Percentiles rank a stretch among this genome's conserved stretches.
These are phyloP conservation scores for Aspergillus nidulans DNA, from an alignment of 495 filamentous ascomycete genomes.

Conservation along the genomic window DNA sequence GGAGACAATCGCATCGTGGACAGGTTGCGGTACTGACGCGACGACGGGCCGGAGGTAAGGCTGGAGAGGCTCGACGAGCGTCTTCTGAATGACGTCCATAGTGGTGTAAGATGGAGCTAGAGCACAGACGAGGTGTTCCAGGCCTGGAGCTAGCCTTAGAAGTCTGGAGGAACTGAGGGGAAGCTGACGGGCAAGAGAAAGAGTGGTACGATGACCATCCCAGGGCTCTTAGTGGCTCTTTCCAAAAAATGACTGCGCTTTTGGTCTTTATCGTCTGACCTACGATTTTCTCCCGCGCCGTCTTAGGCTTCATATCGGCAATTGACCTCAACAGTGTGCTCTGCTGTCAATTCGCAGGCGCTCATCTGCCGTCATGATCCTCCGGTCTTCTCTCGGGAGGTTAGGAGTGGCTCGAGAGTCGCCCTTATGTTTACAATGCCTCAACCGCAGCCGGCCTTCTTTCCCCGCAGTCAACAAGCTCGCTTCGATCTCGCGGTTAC, in stretches of 20 bases:
- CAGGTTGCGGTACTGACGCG: conserved; percentile 69
- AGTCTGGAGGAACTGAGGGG: background rate
- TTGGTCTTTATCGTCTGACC: conserved; percentile 32
- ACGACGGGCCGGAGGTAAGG: conserved; percentile 69
- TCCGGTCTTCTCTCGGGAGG: conserved; percentile 39
- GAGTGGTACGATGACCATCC: background rate
- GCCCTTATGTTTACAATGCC: conserved; percentile 32
- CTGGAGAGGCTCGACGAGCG: conserved; percentile 61
- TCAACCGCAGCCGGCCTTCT: conserved; percentile 15
- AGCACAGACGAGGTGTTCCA: background rate
- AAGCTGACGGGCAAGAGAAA: background rate
- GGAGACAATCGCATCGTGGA: conserved; percentile 68
- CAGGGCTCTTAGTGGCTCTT: background rate
- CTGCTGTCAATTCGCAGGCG: conserved; percentile 7
- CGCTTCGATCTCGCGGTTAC: conserved; percentile 28
- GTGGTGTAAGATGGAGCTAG: background rate
- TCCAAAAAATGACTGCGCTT: conserved; percentile 19
- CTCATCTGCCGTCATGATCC: conserved; percentile 35
- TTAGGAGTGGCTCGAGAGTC: conserved; percentile 26
- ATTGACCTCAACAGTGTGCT: conserved; percentile 6
- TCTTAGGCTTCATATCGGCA: conserved; percentile 20
- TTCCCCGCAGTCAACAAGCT: conserved; percentile 29
- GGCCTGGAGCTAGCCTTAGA: background rate
- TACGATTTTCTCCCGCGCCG: conserved; percentile 24
- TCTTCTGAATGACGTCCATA: conserved; percentile 42